A percentile compares a stretch with the other conserved stretches of the same genome.
Evolutionary conservation across 495 filamentous ascomycete genomes (phyloP).

Genomic region (Apodospora peruviana): DNA sequence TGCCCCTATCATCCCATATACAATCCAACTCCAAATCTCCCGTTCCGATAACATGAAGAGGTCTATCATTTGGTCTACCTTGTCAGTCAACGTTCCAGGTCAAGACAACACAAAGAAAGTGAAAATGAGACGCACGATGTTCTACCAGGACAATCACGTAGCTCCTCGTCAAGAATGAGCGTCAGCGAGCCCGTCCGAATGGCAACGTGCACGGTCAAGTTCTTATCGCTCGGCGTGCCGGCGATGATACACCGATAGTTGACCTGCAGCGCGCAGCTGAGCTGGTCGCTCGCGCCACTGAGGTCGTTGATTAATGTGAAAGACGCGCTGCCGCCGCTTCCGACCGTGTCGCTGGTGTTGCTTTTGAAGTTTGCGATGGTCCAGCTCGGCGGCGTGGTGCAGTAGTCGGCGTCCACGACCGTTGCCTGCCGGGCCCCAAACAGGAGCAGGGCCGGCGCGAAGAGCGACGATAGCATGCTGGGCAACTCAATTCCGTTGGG

Average conservation of each 20-base stretch:
- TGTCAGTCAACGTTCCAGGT: not conserved
- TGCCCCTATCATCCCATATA: not conserved
- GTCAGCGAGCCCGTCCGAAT: constrained; percentile 7
- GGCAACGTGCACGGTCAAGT: constrained; percentile 8
- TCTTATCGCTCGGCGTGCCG: constrained; percentile 13
- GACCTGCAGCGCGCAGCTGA: constrained; percentile 17
- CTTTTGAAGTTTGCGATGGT: constrained; percentile 13
- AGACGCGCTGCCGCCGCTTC: constrained; percentile 5
- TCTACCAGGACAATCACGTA: not conserved
- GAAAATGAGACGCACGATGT: not conserved
- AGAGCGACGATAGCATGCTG: too few species aligned
- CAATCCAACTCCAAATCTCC: not conserved
- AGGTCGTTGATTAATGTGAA: constrained; percentile 17
- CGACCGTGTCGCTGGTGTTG: constrained; percentile 14
- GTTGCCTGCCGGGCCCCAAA: too few species aligned
- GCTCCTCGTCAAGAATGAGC: constrained; percentile 3
- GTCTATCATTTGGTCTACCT: not conserved
- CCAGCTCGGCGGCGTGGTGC: constrained; percentile 11
- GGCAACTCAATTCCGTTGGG: too few species aligned
- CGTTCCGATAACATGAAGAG: not conserved
- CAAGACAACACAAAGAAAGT: not conserved
- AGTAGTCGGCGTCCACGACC: too few species aligned
- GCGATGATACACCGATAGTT: constrained; percentile 19
- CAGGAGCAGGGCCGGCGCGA: too few species aligned
- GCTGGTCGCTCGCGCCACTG: constrained; percentile 7